phyloP scores from a whole-genome alignment of 805 yeast species.

The Nakazawaea pomicola region DNA sequence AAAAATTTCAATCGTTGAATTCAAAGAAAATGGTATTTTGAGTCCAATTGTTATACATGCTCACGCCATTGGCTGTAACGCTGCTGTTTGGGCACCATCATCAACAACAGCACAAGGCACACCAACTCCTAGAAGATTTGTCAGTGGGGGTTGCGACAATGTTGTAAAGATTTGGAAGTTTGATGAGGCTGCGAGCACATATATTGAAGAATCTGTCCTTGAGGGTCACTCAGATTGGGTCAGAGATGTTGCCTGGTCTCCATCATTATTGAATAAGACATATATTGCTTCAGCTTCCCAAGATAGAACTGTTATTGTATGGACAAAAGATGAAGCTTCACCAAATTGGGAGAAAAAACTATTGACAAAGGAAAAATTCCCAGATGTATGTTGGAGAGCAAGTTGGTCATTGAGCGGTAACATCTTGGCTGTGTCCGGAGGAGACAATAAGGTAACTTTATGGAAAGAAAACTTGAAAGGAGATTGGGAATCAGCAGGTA shows the following conservation, averaged over 20 bases:
- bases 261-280: constrained; percentile 77
- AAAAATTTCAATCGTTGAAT: constrained; percentile 82
- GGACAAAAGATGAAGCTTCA: constrained; percentile 70
- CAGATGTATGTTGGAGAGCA: constrained; percentile 98
- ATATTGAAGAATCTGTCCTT: constrained; percentile 68
- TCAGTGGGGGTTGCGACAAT: constrained; percentile 94
- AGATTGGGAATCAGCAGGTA: constrained; percentile 97
- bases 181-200: constrained; percentile 49
- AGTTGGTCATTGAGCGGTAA: constrained; percentile 97
- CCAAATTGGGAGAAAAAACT: constrained; percentile 78
- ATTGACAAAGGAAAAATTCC: constrained; percentile 76
- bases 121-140: constrained; percentile 55
- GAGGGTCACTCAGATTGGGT: constrained; percentile 98
- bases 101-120: constrained; percentile 25
- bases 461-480: constrained; percentile 96
- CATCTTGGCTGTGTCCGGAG: constrained; percentile 91
- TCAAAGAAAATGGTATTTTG: constrained; percentile 82
- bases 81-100: constrained; percentile 86
- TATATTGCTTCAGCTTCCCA: constrained; percentile 97
- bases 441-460: constrained; percentile 91
- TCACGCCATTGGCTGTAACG: constrained; percentile 89
- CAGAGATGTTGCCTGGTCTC: constrained; percentile 98
- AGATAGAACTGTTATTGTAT: constrained; percentile 88
- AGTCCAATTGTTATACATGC: constrained; percentile 65
- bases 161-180: constrained; percentile 86